Evolutionary conservation across 2,329 filamentous ascomycete species (phyloP).

Genomic region (Aspergillus hortae): DNA sequence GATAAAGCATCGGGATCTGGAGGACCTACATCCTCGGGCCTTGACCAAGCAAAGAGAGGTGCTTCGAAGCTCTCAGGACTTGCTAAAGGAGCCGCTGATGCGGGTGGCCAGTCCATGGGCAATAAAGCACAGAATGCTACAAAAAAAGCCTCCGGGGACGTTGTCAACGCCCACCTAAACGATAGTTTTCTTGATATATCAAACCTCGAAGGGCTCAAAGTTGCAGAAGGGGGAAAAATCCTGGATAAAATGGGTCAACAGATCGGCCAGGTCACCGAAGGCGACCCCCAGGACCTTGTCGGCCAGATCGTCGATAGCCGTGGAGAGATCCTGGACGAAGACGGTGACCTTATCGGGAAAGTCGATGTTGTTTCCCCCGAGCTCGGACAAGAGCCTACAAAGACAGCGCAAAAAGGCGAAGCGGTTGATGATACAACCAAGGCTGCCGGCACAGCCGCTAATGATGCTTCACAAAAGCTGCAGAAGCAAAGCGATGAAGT

Average conservation of each 20-base stretch:
- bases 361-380: conserved; percentile 24
- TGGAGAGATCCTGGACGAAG: conserved; percentile 32
- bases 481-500: conserved; percentile 23
- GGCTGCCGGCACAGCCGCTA: conserved; percentile 34
- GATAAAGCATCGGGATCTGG: neutral
- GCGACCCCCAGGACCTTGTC: conserved; percentile 39
- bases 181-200: conserved; percentile 25
- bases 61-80: neutral
- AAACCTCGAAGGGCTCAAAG: conserved; percentile 37
- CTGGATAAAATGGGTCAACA: conserved; percentile 32
- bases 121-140: neutral
- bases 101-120: neutral
- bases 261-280: conserved; percentile 39
- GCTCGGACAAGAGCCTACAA: conserved; percentile 38
- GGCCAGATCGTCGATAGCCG: conserved; percentile 39
- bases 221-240: conserved; percentile 38
- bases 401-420: conserved; percentile 41
- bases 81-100: neutral
- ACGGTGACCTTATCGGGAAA: conserved; percentile 37
- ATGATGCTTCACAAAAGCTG: neutral
- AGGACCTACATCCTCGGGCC: neutral
- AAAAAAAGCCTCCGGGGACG: neutral
- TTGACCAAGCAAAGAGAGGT: neutral
- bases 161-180: neutral
- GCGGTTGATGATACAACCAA: conserved; percentile 41